phyloP scores from a whole-genome alignment of 306 rosid species.

The Vigna mungo region DNA sequence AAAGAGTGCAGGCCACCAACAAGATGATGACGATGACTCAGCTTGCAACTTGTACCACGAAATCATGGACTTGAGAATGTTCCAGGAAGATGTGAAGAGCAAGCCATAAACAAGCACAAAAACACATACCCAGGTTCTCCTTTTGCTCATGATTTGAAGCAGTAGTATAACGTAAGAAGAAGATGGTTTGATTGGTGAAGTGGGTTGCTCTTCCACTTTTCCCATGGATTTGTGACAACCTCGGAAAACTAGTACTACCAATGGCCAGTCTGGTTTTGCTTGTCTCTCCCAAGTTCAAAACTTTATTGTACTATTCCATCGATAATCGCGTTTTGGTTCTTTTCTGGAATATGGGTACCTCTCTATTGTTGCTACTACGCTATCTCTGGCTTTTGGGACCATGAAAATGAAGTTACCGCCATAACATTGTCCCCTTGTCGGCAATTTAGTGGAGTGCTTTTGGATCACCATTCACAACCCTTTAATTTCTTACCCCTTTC shows the following conservation, averaged over 20 bases:
- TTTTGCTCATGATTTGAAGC: slow-evolving; percentile 62
- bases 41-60: slow-evolving; percentile 63
- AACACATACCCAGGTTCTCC: slow-evolving; percentile 69
- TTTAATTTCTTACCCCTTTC: too few relatives aligned
- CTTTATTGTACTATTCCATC: neutral
- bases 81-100: slow-evolving; percentile 59
- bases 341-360: slow-evolving; percentile 12
- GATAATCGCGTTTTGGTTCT: neutral
- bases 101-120: slow-evolving; percentile 59
- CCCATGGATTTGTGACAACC: slow-evolving; percentile 38
- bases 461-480: too few relatives aligned
- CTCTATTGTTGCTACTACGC: neutral
- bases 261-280: neutral
- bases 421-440: neutral
- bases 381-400: neutral
- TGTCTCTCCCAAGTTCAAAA: neutral
- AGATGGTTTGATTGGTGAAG: neutral
- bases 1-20: slow-evolving; percentile 72
- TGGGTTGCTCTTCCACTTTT: slow-evolving; percentile 39
- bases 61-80: slow-evolving; percentile 57
- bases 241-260: too few relatives aligned
- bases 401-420: neutral
- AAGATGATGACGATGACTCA: slow-evolving; percentile 36
- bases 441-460: too few relatives aligned
- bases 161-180: slow-evolving; percentile 45